Base-by-base conservation (phyloP, 2,329 filamentous ascomycete species). In the Zymoseptoria ardabiliae region DNA sequence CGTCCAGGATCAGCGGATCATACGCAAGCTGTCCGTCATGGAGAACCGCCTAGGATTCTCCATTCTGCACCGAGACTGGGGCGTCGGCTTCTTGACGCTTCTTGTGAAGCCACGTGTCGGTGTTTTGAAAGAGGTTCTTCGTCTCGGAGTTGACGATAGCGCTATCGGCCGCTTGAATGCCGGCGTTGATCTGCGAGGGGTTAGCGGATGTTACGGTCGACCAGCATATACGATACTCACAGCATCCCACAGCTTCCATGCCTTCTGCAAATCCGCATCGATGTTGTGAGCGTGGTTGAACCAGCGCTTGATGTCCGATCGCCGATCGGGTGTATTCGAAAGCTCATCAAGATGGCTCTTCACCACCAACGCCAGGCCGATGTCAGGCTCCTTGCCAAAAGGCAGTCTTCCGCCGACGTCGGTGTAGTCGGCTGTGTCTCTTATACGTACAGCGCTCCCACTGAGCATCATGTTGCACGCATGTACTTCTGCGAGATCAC, bases 401-500 rank as follows among this genome's bases (percentile, higher is more conserved):
- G 88, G 88, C 3, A 91, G 76, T 8, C 65, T 84, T 65, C 89
- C 82, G 65, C 86, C 86, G 60, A 97, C 80, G 53, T 87, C 82
- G 57, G 85, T 77, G 72, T 78, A 75, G 68, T 75, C 58, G 85
- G 81, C 20, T 50, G 48, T 23, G 63, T 61, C 59, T 87, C 58
- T 53, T 10, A 52, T 83, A 48, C 92, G 84, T 59, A 89, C 82
- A 20, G 87, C 89, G 69, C 95, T 90, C 6, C 86, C 90, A 67
- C 87, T 86, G 69, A 97, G 80, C 66, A 97, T 86, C 78, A 96
- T 84, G 28, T 88, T 87, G 5, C 86, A 86, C 20, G 92, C 80
- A 63, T 93, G 84, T 50, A 91, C 88, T 75, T 99, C 94, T 13
- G 94, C 78, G 41, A 97, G 77, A 72, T 96, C 91, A 53, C 94